phyloP scores from a whole-genome alignment of 2,329 filamentous ascomycete species.

The Alternaria sp. region DNA sequence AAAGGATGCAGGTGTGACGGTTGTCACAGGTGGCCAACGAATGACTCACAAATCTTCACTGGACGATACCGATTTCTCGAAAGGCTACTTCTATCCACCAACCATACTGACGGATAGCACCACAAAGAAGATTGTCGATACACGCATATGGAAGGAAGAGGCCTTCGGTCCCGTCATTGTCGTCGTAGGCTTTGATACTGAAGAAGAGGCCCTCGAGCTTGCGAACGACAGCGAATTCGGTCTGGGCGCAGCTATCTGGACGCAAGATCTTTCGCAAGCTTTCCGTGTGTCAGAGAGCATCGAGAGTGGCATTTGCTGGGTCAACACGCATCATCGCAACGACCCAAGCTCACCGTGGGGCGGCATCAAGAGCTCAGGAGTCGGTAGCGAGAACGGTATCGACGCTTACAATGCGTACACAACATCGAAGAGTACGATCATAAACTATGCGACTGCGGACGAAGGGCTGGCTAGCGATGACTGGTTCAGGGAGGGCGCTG shows the following conservation, averaged over 20 bases:
- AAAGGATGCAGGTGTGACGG: conserved; percentile 45
- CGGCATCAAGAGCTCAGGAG: conserved; percentile 66
- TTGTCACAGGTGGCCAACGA: conserved; percentile 58
- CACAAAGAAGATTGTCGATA: conserved; percentile 43
- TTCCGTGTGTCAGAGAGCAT: conserved; percentile 56
- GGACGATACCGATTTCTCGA: conserved; percentile 60
- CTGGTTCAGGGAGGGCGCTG: conserved; percentile 69
- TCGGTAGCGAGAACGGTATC: conserved; percentile 75
- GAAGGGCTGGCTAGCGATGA: conserved; percentile 63
- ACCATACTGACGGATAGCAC: conserved; percentile 49
- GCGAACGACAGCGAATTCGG: conserved; percentile 61
- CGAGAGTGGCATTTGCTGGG: conserved; percentile 57
- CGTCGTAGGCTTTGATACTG: conserved; percentile 55
- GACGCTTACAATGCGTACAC: conserved; percentile 57
- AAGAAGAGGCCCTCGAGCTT: conserved; percentile 55
- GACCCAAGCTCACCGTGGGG: conserved; percentile 76
- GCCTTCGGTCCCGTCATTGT: conserved; percentile 62
- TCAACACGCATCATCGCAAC: conserved; percentile 70
- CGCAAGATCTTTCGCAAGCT: conserved; percentile 57
- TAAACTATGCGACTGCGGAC: conserved; percentile 69
- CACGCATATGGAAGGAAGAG: conserved; percentile 54
- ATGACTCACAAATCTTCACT: conserved; percentile 58
- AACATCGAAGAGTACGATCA: conserved; percentile 68
- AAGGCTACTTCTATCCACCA: conserved; percentile 59
- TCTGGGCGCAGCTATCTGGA: conserved; percentile 60